Evolutionary conservation across 192 early-diverging fungal species (phyloP).

Genomic region (Entrophospora sp.): DNA sequence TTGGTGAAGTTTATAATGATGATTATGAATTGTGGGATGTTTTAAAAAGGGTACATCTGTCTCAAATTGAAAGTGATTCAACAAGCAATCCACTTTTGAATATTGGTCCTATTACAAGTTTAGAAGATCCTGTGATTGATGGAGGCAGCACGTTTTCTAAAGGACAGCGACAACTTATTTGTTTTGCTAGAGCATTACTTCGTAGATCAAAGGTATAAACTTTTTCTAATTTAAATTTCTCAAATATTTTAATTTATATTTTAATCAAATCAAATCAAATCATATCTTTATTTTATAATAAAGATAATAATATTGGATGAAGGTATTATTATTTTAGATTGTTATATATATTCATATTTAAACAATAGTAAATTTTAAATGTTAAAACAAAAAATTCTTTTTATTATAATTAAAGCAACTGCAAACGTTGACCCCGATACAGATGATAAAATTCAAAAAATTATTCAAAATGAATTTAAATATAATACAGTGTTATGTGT

Average conservation of each 20-base stretch:
- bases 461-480: constrained; percentile 44
- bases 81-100: constrained; percentile 9
- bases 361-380: not conserved
- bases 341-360: not conserved
- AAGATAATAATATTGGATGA: constrained; percentile 40
- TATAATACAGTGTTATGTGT: constrained; percentile 54
- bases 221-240: no score
- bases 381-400: not conserved
- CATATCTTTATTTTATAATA: no score
- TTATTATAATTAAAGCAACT: constrained; percentile 39
- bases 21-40: constrained; percentile 75
- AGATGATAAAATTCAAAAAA: constrained; percentile 49
- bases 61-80: constrained; percentile 27
- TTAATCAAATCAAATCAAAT: not conserved
- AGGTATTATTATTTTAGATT: no score
- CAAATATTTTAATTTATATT: no score
- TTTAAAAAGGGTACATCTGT: constrained; percentile 64
- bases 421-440: constrained; percentile 57
- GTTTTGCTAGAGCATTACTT: constrained; percentile 71
- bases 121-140: constrained; percentile 77
- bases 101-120: constrained; percentile 33
- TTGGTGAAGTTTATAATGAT: constrained; percentile 65
- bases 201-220: constrained; percentile 46
- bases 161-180: constrained; percentile 72
- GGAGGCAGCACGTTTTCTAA: constrained; percentile 73